Evolutionary conservation across 768 basidiomycete species (phyloP).

Genomic region (Mycena galericulata): DNA sequence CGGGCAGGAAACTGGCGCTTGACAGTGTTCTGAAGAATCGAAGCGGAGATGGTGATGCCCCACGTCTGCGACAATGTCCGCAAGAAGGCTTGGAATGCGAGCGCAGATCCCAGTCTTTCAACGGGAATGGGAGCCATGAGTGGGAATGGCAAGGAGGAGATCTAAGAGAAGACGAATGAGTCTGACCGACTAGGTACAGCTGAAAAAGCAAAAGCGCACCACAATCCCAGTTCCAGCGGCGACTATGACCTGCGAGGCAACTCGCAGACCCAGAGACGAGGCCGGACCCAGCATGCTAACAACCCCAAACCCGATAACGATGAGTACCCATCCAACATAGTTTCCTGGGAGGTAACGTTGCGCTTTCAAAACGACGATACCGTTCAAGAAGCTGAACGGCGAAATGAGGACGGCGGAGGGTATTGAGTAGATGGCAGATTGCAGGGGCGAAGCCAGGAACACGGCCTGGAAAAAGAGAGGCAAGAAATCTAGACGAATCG

Average conservation of each 20-base stretch:
- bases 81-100: conserved; percentile 10
- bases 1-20: background rate
- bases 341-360: conserved; percentile 1
- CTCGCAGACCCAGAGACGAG: background rate
- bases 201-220: background rate
- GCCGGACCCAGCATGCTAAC: background rate
- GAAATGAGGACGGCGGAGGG: background rate
- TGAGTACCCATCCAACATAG: background rate
- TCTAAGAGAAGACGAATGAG: background rate
- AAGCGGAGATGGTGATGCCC: conserved; percentile 13
- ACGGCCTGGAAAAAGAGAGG: conserved; percentile 11
- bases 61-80: conserved; percentile 6
- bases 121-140: conserved; percentile 11
- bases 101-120: background rate
- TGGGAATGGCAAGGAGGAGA: conserved; percentile 3
- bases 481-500: background rate
- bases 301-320: background rate
- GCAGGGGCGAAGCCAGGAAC: conserved; percentile 7
- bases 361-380: background rate
- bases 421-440: conserved; percentile 8
- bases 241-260: background rate
- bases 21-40: conserved; percentile 12
- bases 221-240: background rate
- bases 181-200: background rate
- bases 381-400: conserved; percentile 10